A percentile compares a stretch with the other conserved stretches of the same genome.
These are phyloP conservation scores for Eucalyptus decipiens DNA, from an alignment of 345 rosid species.

Conservation along the genomic window DNA sequence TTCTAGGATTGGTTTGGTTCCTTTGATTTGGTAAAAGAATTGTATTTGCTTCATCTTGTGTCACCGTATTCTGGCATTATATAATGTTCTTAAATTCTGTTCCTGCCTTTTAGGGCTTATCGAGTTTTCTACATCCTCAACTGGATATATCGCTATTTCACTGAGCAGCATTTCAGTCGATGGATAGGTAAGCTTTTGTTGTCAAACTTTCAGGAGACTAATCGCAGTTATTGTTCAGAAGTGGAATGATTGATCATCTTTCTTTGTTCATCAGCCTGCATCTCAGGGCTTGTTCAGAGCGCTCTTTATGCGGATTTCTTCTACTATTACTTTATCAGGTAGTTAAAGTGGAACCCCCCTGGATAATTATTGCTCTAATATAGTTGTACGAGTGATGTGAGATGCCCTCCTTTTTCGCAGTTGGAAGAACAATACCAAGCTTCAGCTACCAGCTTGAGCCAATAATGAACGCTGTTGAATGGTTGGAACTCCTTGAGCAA, in stretches of 20 bases:
- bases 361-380: background rate
- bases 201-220: background rate
- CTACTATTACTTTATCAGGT: constrained; percentile 90
- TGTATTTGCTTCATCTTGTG: background rate
- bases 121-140: constrained; percentile 81
- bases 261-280: constrained; percentile 45
- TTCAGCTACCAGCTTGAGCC: constrained; percentile 84
- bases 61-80: background rate
- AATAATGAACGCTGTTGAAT: background rate
- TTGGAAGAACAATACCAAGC: constrained; percentile 89
- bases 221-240: background rate
- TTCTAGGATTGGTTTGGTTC: background rate
- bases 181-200: constrained; percentile 55
- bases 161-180: constrained; percentile 48
- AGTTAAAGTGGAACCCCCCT: background rate
- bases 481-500: background rate
- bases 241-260: background rate
- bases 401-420: constrained; percentile 15
- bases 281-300: constrained; percentile 80
- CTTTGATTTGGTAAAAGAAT: background rate
- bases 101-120: constrained; percentile 53
- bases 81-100: background rate
- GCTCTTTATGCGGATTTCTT: constrained; percentile 91
- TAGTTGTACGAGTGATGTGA: background rate
- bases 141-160: constrained; percentile 76